Percentiles rank a stretch among this genome's conserved stretches.
Conservation (phyloP, 352 stramenopile species). For the Globisporangium lucens region DNA sequence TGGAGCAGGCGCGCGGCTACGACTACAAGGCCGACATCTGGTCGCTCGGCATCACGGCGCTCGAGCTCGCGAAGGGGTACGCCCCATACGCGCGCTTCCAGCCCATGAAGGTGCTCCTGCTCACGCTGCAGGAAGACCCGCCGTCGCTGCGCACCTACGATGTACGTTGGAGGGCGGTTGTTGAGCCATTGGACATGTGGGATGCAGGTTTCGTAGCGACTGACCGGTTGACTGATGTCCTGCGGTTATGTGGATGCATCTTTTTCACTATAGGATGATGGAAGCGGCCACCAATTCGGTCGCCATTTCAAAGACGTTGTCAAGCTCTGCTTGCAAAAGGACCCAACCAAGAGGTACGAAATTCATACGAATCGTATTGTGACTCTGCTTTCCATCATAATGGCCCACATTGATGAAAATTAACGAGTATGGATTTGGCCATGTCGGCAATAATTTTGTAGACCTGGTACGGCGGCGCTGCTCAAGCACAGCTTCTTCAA, state of each 20-base stretch:
- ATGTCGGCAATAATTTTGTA: conserved; percentile 19
- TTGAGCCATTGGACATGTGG: neutral
- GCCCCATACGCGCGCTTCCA: conserved; percentile 97
- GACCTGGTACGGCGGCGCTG: conserved; percentile 71
- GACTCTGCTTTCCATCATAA: neutral
- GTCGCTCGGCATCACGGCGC: conserved; percentile 98
- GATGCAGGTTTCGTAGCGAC: neutral
- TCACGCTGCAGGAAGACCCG: conserved; percentile 96
- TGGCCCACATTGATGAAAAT: neutral
- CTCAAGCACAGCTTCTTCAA: conserved; percentile 91
- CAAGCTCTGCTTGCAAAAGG: conserved; percentile 87
- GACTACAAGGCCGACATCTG: conserved; percentile 99
- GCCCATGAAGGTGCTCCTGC: conserved; percentile 97
- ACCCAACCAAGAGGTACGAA: conserved; percentile 76
- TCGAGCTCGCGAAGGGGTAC: conserved; percentile 98
- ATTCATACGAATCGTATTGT: neutral
- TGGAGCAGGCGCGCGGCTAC: conserved; percentile 90
- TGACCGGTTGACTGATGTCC: neutral
- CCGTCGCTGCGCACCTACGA: conserved; percentile 90
- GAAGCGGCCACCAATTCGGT: conserved; percentile 75
- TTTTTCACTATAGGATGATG: conserved; percentile 59
- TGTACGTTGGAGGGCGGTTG: conserved; percentile 31
- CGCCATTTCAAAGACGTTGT: conserved; percentile 89
- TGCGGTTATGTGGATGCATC: neutral
- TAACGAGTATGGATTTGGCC: neutral